Evolutionary conservation across 2,329 filamentous ascomycete species (phyloP).

Genomic region (Ophiostoma piceae): DNA sequence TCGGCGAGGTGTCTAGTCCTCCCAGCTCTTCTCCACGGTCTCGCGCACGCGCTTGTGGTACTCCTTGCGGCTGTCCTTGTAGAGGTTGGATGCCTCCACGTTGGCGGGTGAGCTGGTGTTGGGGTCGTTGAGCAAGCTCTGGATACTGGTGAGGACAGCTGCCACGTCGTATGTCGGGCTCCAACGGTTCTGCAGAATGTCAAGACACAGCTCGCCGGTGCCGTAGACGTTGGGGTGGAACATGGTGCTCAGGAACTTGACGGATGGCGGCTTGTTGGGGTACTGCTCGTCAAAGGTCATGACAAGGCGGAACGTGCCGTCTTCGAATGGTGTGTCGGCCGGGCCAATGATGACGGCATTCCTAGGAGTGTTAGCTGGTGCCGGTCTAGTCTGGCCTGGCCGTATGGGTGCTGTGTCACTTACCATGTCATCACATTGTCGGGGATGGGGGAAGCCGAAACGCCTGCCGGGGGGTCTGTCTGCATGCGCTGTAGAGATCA

Average conservation of each 20-base stretch:
- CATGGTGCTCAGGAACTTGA: slow-evolving; percentile 99
- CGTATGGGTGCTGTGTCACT: slow-evolving; percentile 28
- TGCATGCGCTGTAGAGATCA: slow-evolving; percentile 75
- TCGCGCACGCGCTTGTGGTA: slow-evolving; percentile 93
- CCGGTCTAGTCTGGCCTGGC: background rate
- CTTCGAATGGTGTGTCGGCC: slow-evolving; percentile 94
- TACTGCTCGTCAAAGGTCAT: slow-evolving; percentile 99
- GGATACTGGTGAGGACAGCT: slow-evolving; percentile 92
- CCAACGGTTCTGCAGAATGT: slow-evolving; percentile 97
- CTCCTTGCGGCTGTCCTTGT: slow-evolving; percentile 96
- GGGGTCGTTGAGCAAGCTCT: slow-evolving; percentile 94
- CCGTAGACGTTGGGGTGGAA: slow-evolving; percentile 99
- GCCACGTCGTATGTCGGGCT: slow-evolving; percentile 98
- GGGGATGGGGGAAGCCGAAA: slow-evolving; percentile 91
- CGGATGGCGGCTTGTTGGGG: slow-evolving; percentile 93
- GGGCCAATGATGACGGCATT: slow-evolving; percentile 98
- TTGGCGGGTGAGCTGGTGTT: slow-evolving; percentile 98
- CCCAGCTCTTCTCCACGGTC: slow-evolving; percentile 99
- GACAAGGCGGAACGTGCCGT: slow-evolving; percentile 93
- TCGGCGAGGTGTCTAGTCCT: slow-evolving; percentile 54
- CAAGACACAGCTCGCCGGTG: slow-evolving; percentile 90
- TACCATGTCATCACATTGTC: slow-evolving; percentile 98
- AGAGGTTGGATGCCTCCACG: slow-evolving; percentile 94
- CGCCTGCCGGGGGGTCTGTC: slow-evolving; percentile 92
- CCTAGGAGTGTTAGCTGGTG: slow-evolving; percentile 48